Conservation (phyloP, 768 basidiomycete genomes). For the Kwoniella shandongensis region DNA sequence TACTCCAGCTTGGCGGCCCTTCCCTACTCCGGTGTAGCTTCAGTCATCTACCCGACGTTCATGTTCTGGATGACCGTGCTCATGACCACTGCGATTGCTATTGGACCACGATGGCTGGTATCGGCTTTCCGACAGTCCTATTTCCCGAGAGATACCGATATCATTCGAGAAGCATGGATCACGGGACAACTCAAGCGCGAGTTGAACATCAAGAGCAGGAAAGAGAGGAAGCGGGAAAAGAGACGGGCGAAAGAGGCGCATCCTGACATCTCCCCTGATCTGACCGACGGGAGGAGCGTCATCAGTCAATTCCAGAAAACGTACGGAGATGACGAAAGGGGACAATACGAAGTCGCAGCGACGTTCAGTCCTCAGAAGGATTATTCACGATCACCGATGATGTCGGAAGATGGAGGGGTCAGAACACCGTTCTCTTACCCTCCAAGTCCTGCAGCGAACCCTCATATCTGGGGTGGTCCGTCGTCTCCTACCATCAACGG, state of each 20-base stretch:
- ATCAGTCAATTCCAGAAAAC: constrained; percentile 20
- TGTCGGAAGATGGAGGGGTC: constrained; percentile 15
- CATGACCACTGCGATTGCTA: constrained; percentile 67
- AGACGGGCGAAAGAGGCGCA: neutral
- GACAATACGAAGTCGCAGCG: constrained; percentile 21
- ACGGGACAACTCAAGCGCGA: constrained; percentile 42
- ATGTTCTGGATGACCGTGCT: constrained; percentile 81
- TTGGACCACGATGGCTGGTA: constrained; percentile 77
- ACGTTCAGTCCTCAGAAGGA: constrained; percentile 25
- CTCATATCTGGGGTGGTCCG: constrained; percentile 2
- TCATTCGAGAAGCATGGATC: constrained; percentile 71
- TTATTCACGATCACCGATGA: constrained; percentile 10
- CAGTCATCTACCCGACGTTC: constrained; percentile 71
- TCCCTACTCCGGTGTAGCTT: constrained; percentile 72
- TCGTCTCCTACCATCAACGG: constrained; percentile 4
- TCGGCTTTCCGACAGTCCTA: constrained; percentile 73
- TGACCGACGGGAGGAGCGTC: constrained; percentile 7
- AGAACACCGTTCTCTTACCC: constrained; percentile 24
- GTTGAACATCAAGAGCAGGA: constrained; percentile 33
- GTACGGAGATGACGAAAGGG: constrained; percentile 14
- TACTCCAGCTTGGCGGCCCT: constrained; percentile 76
- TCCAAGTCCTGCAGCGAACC: constrained; percentile 9
- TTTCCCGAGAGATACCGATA: constrained; percentile 78
- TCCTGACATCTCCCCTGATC: neutral
- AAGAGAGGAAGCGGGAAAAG: constrained; percentile 14